Evolutionary conservation across 768 basidiomycete genomes (phyloP), one percentile per base, ranked within the genome.

Genomic region (Melanogaster broomeanus): DNA sequence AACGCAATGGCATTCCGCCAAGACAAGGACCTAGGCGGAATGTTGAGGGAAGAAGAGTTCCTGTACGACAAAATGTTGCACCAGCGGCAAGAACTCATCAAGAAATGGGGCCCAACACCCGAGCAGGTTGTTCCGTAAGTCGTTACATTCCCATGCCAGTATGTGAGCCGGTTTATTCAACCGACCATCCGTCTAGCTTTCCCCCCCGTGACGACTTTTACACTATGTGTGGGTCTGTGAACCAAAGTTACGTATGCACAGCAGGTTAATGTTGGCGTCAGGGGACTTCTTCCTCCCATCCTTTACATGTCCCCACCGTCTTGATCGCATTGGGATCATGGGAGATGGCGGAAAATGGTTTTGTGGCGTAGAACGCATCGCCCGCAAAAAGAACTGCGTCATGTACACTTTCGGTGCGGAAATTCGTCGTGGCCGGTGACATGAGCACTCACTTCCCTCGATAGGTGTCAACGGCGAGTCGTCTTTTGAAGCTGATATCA

Each of bases 201-300:
- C 67, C 68, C 4, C 62, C 68, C 16, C 43, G 63, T 42, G 64
- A 68, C 35, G 68, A 70, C 45, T 66, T 53, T 33, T 68, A 68
- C 40, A 68, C 67, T 0, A 52, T 68, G 10, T 68, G 67, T 70
- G 34, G 51, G 64, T 33, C 1, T 38, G 10, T 42, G 16, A n/a
- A n/a, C n/a, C 21, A 6, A 43, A 0, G 10, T 18, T 24, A 1
- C 12, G 15, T 35, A 31, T 25, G 13, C 34, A 10, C 16, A 6
- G 28, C 21, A 4, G 21, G 19, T 58, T 64, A 6, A 70, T 34
- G 24, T 19, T 11, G 7, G 40, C 39, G 10, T 16, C 57, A 85
- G 84, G 80, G 81, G 81, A 81, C 55, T 81, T 82, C 60, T 81
- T 79, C 64, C 72, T 74, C 6, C 73, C 81, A 6, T 68, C 74